Conservation (phyloP, 116 monocot genomes). For the Posidonia oceanica region DNA sequence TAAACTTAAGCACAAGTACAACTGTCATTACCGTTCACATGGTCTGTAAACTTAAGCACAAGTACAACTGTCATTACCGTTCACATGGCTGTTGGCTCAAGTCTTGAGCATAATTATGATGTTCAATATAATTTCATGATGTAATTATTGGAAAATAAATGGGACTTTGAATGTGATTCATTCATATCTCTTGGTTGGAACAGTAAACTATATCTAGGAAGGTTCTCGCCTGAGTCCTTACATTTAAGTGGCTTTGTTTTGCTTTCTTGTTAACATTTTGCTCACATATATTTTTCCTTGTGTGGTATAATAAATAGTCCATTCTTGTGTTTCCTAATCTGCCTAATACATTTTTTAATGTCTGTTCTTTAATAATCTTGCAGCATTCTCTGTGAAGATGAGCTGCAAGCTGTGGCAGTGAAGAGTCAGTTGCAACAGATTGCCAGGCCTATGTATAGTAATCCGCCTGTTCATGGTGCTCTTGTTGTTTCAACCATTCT, state of each 20-base stretch:
- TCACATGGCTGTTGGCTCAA: no score
- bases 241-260: background rate
- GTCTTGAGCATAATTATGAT: no score
- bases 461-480: conserved; percentile 90
- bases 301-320: background rate
- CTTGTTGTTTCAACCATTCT: conserved; percentile 81
- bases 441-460: conserved; percentile 97
- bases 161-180: no score
- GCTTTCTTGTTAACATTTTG: no score
- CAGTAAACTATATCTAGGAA: background rate
- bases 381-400: conserved; percentile 86
- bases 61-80: no score
- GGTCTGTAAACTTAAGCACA: no score
- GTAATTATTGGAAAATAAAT: no score
- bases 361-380: background rate
- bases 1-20: no score
- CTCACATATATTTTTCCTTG: background rate
- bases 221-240: background rate
- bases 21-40: no score
- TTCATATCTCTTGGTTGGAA: background rate
- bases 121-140: no score
- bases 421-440: conserved; percentile 99
- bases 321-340: background rate
- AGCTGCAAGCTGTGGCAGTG: conserved; percentile 82
- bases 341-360: background rate